Evolutionary conservation across 257 asterid genomes (phyloP), one percentile per base, ranked within the genome.

Genomic region (Capsicum chinense): DNA sequence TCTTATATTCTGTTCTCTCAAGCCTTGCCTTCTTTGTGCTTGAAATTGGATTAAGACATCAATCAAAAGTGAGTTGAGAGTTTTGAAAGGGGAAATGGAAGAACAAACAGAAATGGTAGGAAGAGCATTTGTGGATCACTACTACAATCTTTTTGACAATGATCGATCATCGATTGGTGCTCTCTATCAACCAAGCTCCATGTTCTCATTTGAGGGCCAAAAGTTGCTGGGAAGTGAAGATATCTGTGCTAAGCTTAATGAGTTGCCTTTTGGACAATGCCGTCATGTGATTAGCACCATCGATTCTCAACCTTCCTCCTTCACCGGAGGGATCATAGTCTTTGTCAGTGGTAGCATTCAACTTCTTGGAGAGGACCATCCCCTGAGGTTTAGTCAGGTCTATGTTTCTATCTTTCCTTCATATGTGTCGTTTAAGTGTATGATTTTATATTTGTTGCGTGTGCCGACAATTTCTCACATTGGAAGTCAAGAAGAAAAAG

Each of bases 361-460:
- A 16, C 87, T 89, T 14, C 87, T 50, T 11, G 93, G 92, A 58
- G 92, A 91, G 85, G 94, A 89, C 39, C 89, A 91, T 79, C 87
- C 94, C 56, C 85, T 91, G 83, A 91, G 95, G 86, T 92, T 92
- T 86, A 92, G 95, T 87, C 93, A 91, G 93, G 93, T 89, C 4
- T 39, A 44, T 11, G 6, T 50, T 16, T 48, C 47, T 81, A 3
- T 14, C 48, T 5, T 13, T 11, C n/a, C 15, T 58, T 9, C 64
- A 1, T 52, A 6, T 9, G 11, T 62, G 71, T 84, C 4, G 19
- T 54, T 21, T 9, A 11, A 54, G 6, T 8, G 52, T 5, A 8
- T 21, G 57, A 1, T 37, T 56, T n/a, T 37, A 13, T 47, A 70
- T 74, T 15, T 44, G 5, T 26, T 33, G 63, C 2, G 80, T 6